Evolutionary conservation across 2,329 filamentous ascomycete species (phyloP).

Genomic region (Cladophialophora yegresii): DNA sequence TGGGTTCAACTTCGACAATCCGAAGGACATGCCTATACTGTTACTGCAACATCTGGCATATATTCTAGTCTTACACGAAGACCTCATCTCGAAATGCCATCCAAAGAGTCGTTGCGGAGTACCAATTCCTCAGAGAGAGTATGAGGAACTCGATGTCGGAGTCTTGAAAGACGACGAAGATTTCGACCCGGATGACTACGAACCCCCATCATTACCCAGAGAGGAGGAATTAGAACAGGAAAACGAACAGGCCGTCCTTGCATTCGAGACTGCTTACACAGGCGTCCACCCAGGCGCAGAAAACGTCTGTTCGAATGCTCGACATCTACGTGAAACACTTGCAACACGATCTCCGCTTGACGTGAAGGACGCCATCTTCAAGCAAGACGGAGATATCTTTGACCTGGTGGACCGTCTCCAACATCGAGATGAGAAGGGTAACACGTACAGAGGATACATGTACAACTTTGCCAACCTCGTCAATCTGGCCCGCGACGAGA

Average conservation of each 20-base stretch:
- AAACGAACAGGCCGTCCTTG: slow-evolving; percentile 23
- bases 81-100: slow-evolving; percentile 32
- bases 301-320: slow-evolving; percentile 28
- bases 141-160: slow-evolving; percentile 2
- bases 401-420: slow-evolving; percentile 21
- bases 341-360: not conserved
- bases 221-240: slow-evolving; percentile 22
- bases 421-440: slow-evolving; percentile 9
- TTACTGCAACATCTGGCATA: slow-evolving; percentile 32
- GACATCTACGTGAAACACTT: slow-evolving; percentile 13
- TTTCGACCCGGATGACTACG: slow-evolving; percentile 12
- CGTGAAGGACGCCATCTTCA: slow-evolving; percentile 24
- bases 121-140: not conserved
- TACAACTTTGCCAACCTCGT: slow-evolving; percentile 32
- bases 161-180: slow-evolving; percentile 17
- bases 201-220: slow-evolving; percentile 8
- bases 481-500: slow-evolving; percentile 20
- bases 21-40: slow-evolving; percentile 24
- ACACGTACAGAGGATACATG: slow-evolving; percentile 26
- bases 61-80: slow-evolving; percentile 30
- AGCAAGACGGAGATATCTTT: slow-evolving; percentile 19
- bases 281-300: slow-evolving; percentile 10
- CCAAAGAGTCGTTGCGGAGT: slow-evolving; percentile 27
- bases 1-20: slow-evolving; percentile 25
- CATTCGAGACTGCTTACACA: slow-evolving; percentile 26